Conservation (phyloP, 2,329 filamentous ascomycete species). For the Neofusicoccum cordaticola region DNA sequence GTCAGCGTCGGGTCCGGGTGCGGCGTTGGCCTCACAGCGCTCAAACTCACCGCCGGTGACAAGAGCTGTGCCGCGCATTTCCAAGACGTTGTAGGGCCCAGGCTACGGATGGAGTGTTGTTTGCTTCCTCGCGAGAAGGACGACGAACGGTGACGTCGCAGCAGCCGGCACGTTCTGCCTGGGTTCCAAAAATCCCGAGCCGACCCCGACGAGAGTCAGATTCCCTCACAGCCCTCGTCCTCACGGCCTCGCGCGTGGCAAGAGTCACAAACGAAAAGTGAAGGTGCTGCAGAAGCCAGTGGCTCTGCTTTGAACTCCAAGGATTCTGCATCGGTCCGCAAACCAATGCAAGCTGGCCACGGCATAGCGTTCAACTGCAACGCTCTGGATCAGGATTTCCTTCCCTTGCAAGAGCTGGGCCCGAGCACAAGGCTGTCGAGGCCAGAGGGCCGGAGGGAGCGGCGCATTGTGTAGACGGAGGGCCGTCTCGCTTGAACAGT, state of each 20-base stretch:
- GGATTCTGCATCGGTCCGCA: constrained; percentile 74
- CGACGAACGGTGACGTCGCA: constrained; percentile 50
- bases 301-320: constrained; percentile 54
- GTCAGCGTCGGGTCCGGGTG: neutral
- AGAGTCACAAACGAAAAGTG: neutral
- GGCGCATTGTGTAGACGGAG: neutral
- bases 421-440: constrained; percentile 64
- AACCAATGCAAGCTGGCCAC: constrained; percentile 71
- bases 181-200: neutral
- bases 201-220: neutral
- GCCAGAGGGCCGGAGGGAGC: constrained; percentile 22
- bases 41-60: constrained; percentile 65
- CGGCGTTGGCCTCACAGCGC: neutral
- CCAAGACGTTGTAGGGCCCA: neutral
- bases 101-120: neutral
- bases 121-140: constrained; percentile 52
- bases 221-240: neutral
- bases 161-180: neutral
- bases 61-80: constrained; percentile 57
- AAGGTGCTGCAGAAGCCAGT: neutral
- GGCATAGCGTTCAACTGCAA: constrained; percentile 86
- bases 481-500: no score
- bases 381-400: constrained; percentile 84
- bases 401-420: constrained; percentile 82
- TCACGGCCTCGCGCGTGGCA: neutral